Percentiles rank a stretch among this genome's conserved stretches.
These are phyloP conservation scores for Ustilago nuda DNA, from an alignment of 1,284 basidiomycete species.

Conservation along the genomic window DNA sequence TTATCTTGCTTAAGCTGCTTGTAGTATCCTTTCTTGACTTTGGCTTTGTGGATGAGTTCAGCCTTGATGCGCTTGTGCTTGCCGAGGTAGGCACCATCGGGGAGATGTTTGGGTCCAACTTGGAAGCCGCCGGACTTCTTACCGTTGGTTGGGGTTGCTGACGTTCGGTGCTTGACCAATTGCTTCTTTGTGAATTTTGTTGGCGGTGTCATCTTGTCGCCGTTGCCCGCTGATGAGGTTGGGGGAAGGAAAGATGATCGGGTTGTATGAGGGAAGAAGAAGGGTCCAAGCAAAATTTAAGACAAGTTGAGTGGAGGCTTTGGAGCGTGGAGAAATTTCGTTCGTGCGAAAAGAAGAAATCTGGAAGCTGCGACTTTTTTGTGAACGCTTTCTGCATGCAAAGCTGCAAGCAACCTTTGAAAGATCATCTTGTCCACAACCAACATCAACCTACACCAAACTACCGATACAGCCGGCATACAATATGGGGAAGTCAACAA, in stretches of 20 bases:
- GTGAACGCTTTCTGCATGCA: slow-evolving; percentile 11
- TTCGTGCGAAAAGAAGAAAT: slow-evolving; percentile 24
- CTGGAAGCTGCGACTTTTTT: background rate
- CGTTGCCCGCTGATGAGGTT: background rate
- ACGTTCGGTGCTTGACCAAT: slow-evolving; percentile 60
- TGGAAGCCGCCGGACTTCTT: slow-evolving; percentile 58
- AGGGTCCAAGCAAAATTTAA: slow-evolving; percentile 5
- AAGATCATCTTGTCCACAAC: slow-evolving; percentile 2
- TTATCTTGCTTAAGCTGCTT: slow-evolving; percentile 71
- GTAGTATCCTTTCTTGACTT: slow-evolving; percentile 72
- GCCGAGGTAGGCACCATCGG: slow-evolving; percentile 66
- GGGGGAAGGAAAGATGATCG: background rate
- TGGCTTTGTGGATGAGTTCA: slow-evolving; percentile 72
- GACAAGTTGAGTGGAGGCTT: background rate
- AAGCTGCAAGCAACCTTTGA: background rate
- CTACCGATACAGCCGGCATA: background rate
- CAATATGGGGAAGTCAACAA: slow-evolving; percentile 66
- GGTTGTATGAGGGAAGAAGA: background rate
- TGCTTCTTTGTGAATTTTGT: slow-evolving; percentile 50
- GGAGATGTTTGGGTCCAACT: slow-evolving; percentile 64
- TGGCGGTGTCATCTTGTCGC: slow-evolving; percentile 21
- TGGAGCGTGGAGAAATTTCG: background rate
- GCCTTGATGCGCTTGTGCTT: slow-evolving; percentile 73
- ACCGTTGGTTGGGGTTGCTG: slow-evolving; percentile 20
- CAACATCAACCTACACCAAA: background rate